These are phyloP conservation scores for Saccharomycopsis phalli DNA, from an alignment of 1,139 yeast species.

Conservation along the genomic window DNA sequence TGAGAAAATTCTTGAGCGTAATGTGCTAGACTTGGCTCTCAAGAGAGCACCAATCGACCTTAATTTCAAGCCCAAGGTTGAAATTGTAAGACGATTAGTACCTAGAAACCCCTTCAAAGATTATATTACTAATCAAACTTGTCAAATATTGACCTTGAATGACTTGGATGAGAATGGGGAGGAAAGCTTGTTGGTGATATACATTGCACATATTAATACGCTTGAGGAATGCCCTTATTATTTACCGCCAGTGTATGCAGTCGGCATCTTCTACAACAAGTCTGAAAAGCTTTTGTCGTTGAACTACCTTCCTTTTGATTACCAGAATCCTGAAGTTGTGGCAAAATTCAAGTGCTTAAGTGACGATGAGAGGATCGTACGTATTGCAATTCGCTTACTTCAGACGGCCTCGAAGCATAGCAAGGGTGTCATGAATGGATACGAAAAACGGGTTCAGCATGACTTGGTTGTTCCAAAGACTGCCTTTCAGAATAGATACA, in stretches of 20 bases:
- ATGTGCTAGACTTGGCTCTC: slow-evolving; percentile 49
- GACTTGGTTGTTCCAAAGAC: slow-evolving; percentile 80
- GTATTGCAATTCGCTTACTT: slow-evolving; percentile 74
- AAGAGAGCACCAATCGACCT: slow-evolving; percentile 37
- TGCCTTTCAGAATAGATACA: slow-evolving; percentile 75
- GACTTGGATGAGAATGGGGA: slow-evolving; percentile 20
- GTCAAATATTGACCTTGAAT: slow-evolving; percentile 40
- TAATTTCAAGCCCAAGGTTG: slow-evolving; percentile 34
- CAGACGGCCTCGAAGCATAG: slow-evolving; percentile 82
- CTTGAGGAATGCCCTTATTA: slow-evolving; percentile 76
- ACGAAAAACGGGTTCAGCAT: slow-evolving; percentile 80
- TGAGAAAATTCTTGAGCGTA: slow-evolving; percentile 34
- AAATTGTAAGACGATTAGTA: slow-evolving; percentile 67
- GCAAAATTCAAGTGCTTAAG: slow-evolving; percentile 31
- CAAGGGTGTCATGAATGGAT: slow-evolving; percentile 73
- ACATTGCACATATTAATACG: slow-evolving; percentile 60
- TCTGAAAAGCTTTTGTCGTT: slow-evolving; percentile 45
- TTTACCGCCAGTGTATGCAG: slow-evolving; percentile 73
- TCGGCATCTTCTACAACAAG: slow-evolving; percentile 57
- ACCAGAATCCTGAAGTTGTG: slow-evolving; percentile 25
- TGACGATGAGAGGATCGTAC: slow-evolving; percentile 51
- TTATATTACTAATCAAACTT: slow-evolving; percentile 74
- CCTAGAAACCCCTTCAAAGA: slow-evolving; percentile 90
- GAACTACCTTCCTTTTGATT: slow-evolving; percentile 65
- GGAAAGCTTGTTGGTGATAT: slow-evolving; percentile 50